These are phyloP conservation scores for Sporisorium reilianum DNA, from an alignment of 1,284 basidiomycete genomes.

Conservation along the genomic window DNA sequence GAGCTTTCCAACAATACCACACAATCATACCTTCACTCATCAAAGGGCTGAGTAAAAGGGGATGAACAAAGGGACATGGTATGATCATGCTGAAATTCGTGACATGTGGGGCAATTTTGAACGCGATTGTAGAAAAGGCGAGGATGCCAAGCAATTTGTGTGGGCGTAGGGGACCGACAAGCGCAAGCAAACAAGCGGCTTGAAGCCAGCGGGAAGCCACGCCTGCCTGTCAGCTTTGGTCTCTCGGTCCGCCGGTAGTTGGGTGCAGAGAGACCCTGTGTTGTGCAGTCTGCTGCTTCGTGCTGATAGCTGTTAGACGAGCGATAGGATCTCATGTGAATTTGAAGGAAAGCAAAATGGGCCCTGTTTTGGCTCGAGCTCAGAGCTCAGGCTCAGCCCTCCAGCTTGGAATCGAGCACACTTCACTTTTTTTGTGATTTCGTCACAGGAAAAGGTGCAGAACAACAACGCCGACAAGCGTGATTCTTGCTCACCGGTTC, in stretches of 20 bases:
- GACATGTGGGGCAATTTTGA: too few relatives aligned
- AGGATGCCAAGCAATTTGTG: slow-evolving; percentile 7
- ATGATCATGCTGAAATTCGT: too few relatives aligned
- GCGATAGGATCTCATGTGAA: too few relatives aligned
- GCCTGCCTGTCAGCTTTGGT: too few relatives aligned
- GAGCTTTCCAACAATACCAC: too few relatives aligned
- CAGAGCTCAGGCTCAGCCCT: background rate
- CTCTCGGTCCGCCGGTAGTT: background rate
- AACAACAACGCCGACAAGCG: background rate
- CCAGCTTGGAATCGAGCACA: slow-evolving; percentile 4
- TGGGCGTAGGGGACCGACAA: slow-evolving; percentile 5
- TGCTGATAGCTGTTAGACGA: background rate
- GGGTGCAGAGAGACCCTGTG: slow-evolving; percentile 1
- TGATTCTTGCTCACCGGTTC: slow-evolving; percentile 3
- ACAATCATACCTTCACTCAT: too few relatives aligned
- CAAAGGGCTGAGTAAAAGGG: too few relatives aligned
- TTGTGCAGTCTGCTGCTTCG: background rate
- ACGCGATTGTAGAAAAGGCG: background rate
- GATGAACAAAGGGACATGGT: too few relatives aligned
- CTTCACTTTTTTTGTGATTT: too few relatives aligned
- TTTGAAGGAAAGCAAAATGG: slow-evolving; percentile 5
- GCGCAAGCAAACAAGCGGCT: too few relatives aligned
- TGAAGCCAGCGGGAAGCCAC: too few relatives aligned
- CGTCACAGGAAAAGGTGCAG: background rate
- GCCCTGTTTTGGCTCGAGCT: too few relatives aligned